These are phyloP conservation scores for Limonomyces culmigenus DNA, from an alignment of 1,284 basidiomycete genomes.

Conservation along the genomic window DNA sequence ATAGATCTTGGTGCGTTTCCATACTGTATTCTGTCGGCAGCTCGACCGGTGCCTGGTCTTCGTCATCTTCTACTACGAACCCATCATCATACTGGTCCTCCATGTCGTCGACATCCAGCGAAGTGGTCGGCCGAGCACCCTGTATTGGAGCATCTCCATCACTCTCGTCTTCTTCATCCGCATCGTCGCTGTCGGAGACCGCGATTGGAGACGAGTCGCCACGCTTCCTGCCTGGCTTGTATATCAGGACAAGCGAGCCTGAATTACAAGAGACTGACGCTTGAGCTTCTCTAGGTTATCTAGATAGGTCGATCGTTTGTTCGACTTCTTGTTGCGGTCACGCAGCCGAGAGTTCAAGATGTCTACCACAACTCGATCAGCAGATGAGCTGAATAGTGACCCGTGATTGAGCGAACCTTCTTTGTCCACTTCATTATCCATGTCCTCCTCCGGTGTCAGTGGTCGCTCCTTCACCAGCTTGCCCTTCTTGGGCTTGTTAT, in stretches of 20 bases:
- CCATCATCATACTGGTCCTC: conserved; percentile 24
- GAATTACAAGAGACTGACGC: conserved; percentile 21
- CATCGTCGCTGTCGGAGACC: conserved; percentile 5
- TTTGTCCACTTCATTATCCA: too few relatives aligned
- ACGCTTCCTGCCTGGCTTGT: conserved; percentile 27
- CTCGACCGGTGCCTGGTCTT: conserved; percentile 19
- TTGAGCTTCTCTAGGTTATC: conserved; percentile 48
- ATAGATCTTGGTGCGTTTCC: conserved; percentile 54
- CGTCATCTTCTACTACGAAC: conserved; percentile 64
- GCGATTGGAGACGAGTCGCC: conserved; percentile 15
- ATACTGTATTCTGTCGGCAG: conserved; percentile 67
- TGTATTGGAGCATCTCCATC: too few relatives aligned
- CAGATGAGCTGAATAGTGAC: too few relatives aligned
- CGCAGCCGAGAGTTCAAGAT: conserved; percentile 51
- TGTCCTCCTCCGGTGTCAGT: too few relatives aligned
- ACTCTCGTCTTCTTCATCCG: conserved; percentile 12
- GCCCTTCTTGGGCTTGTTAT: too few relatives aligned
- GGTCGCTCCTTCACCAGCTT: too few relatives aligned
- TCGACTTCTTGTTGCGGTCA: conserved; percentile 35
- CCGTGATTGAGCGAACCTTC: too few relatives aligned
- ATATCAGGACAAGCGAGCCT: conserved; percentile 2
- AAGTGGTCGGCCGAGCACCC: conserved; percentile 16
- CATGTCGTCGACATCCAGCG: conserved; percentile 14
- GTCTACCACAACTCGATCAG: too few relatives aligned
- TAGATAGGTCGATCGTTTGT: conserved; percentile 42